Evolutionary conservation across 2,329 filamentous ascomycete genomes (phyloP).

Genomic region (Pseudogymnoascus sp.): DNA sequence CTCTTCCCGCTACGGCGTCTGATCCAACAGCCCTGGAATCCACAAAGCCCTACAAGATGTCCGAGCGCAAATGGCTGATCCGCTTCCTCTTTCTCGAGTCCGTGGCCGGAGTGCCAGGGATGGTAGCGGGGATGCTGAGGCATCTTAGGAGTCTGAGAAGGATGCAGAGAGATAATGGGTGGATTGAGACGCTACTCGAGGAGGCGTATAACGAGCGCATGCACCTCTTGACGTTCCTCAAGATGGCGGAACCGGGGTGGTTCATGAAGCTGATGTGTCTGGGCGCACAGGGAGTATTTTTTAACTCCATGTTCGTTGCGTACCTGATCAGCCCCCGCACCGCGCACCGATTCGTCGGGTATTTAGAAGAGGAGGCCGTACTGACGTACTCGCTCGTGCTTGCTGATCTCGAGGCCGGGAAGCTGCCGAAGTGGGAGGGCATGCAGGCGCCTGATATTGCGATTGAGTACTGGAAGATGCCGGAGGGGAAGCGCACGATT

Average conservation of each 20-base stretch:
- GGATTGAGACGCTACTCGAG: constrained; percentile 85
- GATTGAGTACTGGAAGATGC: constrained; percentile 89
- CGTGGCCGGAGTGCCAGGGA: constrained; percentile 89
- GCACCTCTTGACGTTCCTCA: constrained; percentile 88
- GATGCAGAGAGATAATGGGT: constrained; percentile 90
- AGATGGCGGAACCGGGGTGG: constrained; percentile 68
- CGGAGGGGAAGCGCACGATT: constrained; percentile 74
- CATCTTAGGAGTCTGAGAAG: constrained; percentile 77
- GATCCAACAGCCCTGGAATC: constrained; percentile 37
- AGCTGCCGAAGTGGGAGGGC: constrained; percentile 71
- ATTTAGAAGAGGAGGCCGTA: constrained; percentile 94
- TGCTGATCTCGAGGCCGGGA: constrained; percentile 76
- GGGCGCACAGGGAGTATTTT: constrained; percentile 90
- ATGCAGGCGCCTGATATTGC: constrained; percentile 83
- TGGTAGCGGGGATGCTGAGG: constrained; percentile 91
- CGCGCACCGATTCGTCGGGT: constrained; percentile 92
- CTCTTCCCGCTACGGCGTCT: constrained; percentile 28
- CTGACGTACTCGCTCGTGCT: constrained; percentile 90
- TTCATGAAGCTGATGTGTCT: constrained; percentile 93
- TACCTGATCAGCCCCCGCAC: constrained; percentile 83
- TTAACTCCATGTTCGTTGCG: constrained; percentile 83
- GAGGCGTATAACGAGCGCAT: constrained; percentile 91
- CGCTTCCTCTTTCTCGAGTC: constrained; percentile 91
- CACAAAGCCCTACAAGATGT: constrained; percentile 59
- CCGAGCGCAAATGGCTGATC: constrained; percentile 80